Evolutionary conservation across 192 early-diverging fungal species (phyloP), one percentile per base, ranked within the genome.

Genomic region (Gamsiella multidivaricata): DNA sequence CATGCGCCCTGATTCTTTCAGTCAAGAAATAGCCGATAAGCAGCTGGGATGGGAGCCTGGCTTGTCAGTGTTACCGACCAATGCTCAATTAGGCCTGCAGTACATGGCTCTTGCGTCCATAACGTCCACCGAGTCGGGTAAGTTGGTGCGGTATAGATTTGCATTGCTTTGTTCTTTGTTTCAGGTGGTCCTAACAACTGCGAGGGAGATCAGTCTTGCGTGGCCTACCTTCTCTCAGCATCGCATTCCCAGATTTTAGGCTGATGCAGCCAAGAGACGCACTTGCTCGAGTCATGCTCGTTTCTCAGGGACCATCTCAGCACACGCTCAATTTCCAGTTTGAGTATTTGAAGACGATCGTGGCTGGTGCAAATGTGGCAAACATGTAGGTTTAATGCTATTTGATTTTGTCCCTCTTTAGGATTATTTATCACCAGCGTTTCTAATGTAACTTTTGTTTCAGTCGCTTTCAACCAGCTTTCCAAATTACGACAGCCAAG

Each of bases 61-160:
- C n/a, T n/a, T n/a, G n/a, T n/a, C n/a, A n/a, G n/a, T n/a, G n/a
- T 39, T 69, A 14, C 71, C 71, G 1, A 50, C 36, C 3, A 66
- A 37, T 49, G 71, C 63, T 3, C 63, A 59, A n/a, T 41, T 57
- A 28, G 62, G 71, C 5, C 39, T 75, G 18, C 71, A 75, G 51
- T 75, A 75, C 56, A 65, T 26, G 29, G 63, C 71, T 1, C 41
- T 75, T n/a, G 49, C 71, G 0, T 75, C 71, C 2, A 50, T 75
- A 12, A 65, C 71, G 1, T 66, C 57, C 7, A 66, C 56, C 0
- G 63, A 65, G n/a, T 75, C 71, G 25, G 50, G 71, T 75, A 66
- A 22, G n/a, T n/a, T n/a, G n/a, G n/a, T n/a, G n/a, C n/a, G n/a
- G 18, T 32, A 33, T 20, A 3, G 12, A 7, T 29, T 9, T 49